Conservation (phyloP, 140 eudicot species). For the Senecio squalidus region DNA sequence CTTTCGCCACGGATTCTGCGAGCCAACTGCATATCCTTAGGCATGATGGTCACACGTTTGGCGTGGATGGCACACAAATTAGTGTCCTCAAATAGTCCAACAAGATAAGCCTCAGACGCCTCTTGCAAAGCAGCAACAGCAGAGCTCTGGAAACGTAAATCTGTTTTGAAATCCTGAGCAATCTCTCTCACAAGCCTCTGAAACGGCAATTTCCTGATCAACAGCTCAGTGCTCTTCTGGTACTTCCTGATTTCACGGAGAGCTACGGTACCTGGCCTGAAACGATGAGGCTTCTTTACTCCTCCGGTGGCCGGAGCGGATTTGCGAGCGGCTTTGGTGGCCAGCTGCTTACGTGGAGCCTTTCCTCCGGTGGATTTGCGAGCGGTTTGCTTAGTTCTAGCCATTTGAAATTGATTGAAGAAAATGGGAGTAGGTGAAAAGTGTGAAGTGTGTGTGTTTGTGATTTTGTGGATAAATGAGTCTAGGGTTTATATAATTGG, state of each 20-base stretch:
- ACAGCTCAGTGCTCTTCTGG: constrained; percentile 52
- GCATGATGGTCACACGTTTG: constrained; percentile 58
- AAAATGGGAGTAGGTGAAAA: neutral
- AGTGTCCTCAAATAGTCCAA: constrained; percentile 59
- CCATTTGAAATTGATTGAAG: constrained; percentile 22
- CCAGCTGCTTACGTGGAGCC: constrained; percentile 67
- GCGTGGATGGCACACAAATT: constrained; percentile 52
- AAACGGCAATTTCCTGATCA: constrained; percentile 48
- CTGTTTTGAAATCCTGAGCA: constrained; percentile 70
- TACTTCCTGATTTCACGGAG: constrained; percentile 50
- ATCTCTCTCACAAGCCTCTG: constrained; percentile 68
- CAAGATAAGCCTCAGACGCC: constrained; percentile 57
- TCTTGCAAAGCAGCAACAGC: constrained; percentile 67
- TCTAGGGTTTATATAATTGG: constrained; percentile 4
- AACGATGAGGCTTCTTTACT: constrained; percentile 65
- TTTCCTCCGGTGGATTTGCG: constrained; percentile 75
- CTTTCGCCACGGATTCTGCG: constrained; percentile 54
- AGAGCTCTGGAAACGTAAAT: constrained; percentile 63
- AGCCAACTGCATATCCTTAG: constrained; percentile 65
- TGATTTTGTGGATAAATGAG: neutral
- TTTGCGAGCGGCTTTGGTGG: constrained; percentile 59
- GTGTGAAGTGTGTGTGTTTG: neutral
- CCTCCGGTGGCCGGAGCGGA: constrained; percentile 81
- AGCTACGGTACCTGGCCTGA: constrained; percentile 58
- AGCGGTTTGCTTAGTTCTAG: constrained; percentile 73